Evolutionary conservation across 164 flowering plant species (phyloP).

Genomic region (Stephania japonica): DNA sequence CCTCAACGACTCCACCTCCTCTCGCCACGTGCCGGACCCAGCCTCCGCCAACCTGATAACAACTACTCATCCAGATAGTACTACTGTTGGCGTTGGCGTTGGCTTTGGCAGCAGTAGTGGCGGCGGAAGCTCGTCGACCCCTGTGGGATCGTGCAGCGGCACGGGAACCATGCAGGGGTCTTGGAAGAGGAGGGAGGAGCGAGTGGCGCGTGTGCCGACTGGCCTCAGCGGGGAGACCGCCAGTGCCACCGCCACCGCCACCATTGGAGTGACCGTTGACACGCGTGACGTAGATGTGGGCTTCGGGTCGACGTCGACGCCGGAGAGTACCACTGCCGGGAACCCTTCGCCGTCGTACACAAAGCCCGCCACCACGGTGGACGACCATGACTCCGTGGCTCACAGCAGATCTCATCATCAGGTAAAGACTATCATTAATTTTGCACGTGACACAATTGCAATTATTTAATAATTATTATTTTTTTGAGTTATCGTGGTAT

Average conservation of each 20-base stretch:
- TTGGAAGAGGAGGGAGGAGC: neutral
- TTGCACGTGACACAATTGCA: neutral
- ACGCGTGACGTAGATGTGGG: constrained; percentile 22
- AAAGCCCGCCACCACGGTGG: constrained; percentile 28
- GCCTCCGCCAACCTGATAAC: neutral
- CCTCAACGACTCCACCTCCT: constrained; percentile 7
- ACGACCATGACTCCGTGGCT: constrained; percentile 52
- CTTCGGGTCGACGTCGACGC: constrained; percentile 35
- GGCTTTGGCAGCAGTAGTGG: neutral
- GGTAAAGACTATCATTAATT: constrained; percentile 21
- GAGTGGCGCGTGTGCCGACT: constrained; percentile 17
- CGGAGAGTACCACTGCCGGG: neutral
- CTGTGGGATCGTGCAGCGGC: constrained; percentile 50
- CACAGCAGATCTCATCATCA: constrained; percentile 35
- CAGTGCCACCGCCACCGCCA: constrained; percentile 40
- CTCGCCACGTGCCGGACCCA: constrained; percentile 22
- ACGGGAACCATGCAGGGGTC: constrained; percentile 9
- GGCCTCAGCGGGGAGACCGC: constrained; percentile 26
- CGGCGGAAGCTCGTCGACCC: constrained; percentile 8
- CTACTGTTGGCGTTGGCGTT: neutral
- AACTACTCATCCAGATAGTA: too few relatives aligned
- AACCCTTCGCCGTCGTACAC: constrained; percentile 31
- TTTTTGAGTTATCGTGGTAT: too few relatives aligned
- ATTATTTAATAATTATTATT: too few relatives aligned
- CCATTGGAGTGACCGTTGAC: constrained; percentile 36